phyloP scores from a whole-genome alignment of 768 basidiomycete species.

The Suillus cothurnatus region DNA sequence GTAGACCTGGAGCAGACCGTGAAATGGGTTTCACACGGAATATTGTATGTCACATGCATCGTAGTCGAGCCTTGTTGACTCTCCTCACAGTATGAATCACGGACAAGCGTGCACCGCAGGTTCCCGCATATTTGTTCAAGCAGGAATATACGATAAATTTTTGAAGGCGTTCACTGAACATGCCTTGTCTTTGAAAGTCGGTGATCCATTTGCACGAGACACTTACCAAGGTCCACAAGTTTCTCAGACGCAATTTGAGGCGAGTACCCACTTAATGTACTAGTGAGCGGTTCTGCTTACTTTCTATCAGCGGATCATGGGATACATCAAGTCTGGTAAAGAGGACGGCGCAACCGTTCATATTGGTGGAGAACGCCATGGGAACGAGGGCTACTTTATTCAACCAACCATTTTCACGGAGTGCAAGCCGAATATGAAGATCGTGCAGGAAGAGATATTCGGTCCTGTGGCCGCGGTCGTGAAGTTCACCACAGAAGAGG shows the following conservation, averaged over 20 bases:
- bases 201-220: conserved; percentile 45
- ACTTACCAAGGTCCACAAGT: conserved; percentile 52
- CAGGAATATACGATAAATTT: conserved; percentile 59
- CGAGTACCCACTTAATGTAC: conserved; percentile 6
- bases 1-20: conserved; percentile 61
- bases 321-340: conserved; percentile 63
- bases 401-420: conserved; percentile 66
- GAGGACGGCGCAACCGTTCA: conserved; percentile 60
- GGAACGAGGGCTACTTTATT: conserved; percentile 63
- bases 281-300: not conserved
- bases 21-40: conserved; percentile 58
- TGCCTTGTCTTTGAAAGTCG: conserved; percentile 36
- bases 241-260: conserved; percentile 50
- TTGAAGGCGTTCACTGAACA: conserved; percentile 44
- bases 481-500: conserved; percentile 62
- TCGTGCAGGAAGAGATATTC: conserved; percentile 63
- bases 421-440: conserved; percentile 54
- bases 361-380: conserved; percentile 54
- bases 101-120: conserved; percentile 58
- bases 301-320: conserved; percentile 52
- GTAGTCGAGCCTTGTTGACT: not conserved
- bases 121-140: conserved; percentile 60
- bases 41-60: conserved; percentile 46
- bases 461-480: conserved; percentile 70
- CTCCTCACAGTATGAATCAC: conserved; percentile 31